These are phyloP conservation scores for Mollisiaceae sp. DNA, from an alignment of 2,329 filamentous ascomycete genomes.

Conservation along the genomic window DNA sequence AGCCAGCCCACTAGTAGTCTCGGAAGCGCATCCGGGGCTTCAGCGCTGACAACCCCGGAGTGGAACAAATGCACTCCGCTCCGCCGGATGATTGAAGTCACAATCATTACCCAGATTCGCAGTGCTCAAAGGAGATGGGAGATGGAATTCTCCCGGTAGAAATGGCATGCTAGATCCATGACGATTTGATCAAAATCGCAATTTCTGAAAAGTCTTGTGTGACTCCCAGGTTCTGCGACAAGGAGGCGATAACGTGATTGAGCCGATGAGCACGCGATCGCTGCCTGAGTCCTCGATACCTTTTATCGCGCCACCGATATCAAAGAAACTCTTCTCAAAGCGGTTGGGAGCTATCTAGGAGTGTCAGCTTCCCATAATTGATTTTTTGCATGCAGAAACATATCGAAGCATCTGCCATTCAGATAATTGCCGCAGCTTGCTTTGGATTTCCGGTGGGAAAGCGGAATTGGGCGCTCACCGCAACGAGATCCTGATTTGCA, in stretches of 20 bases:
- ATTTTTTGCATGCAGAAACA: neutral
- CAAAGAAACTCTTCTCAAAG: conserved; percentile 1
- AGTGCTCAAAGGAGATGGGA: neutral
- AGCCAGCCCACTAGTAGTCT: neutral
- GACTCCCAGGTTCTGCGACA: neutral
- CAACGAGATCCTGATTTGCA: conserved; percentile 1
- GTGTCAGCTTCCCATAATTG: conserved; percentile 5
- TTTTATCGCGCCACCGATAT: conserved; percentile 1
- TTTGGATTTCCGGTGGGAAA: neutral
- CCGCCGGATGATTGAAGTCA: neutral
- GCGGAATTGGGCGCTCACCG: conserved; percentile 12
- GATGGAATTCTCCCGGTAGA: neutral
- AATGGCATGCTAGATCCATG: neutral
- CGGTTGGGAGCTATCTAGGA: neutral
- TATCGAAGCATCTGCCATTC: neutral
- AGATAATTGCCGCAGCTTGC: conserved; percentile 1
- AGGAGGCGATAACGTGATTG: neutral
- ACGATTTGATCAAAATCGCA: neutral
- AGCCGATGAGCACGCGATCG: conserved; percentile 13
- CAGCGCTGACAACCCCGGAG: neutral
- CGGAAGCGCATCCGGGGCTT: neutral
- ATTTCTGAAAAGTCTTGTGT: neutral
- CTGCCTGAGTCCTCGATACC: conserved; percentile 11
- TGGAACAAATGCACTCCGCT: neutral
- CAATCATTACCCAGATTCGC: neutral